A percentile compares a stretch with the other conserved stretches of the same genome.
Evolutionary conservation across 148 eudicot species (phyloP).

Genomic region (Arbutus unedo): DNA sequence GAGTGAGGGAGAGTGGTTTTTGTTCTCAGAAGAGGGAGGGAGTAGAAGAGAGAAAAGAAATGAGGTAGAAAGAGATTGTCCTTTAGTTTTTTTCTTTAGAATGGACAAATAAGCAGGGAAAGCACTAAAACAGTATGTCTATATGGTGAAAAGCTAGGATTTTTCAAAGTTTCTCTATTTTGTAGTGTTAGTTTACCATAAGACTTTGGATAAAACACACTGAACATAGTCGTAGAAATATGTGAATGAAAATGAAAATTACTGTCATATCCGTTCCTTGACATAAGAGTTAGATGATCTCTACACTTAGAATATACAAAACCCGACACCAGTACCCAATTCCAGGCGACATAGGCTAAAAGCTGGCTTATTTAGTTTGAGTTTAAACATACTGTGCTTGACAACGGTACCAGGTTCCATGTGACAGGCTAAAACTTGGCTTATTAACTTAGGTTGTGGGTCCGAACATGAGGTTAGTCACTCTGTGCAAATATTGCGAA

Average conservation of each 20-base stretch:
- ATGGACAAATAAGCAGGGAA: background rate
- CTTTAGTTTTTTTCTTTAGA: background rate
- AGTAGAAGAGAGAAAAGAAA: background rate
- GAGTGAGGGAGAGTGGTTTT: background rate
- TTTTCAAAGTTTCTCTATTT: background rate
- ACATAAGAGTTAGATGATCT: background rate
- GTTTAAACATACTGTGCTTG: background rate
- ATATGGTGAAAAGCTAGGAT: background rate
- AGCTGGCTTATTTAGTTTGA: too few relatives aligned
- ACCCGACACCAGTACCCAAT: too few relatives aligned
- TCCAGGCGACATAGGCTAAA: too few relatives aligned
- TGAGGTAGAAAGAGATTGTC: background rate
- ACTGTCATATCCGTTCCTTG: background rate
- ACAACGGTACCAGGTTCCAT: background rate
- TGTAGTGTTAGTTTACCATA: background rate
- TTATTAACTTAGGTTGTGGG: background rate
- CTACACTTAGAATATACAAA: too few relatives aligned
- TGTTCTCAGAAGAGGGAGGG: background rate
- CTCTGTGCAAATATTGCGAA: background rate
- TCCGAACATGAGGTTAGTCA: background rate
- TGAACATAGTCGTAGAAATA: background rate
- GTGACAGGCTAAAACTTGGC: background rate
- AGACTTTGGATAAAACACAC: background rate
- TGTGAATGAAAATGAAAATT: background rate
- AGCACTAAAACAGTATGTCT: background rate